phyloP scores from a whole-genome alignment of 306 rosid species.

The Lathyrus tuberosus region DNA sequence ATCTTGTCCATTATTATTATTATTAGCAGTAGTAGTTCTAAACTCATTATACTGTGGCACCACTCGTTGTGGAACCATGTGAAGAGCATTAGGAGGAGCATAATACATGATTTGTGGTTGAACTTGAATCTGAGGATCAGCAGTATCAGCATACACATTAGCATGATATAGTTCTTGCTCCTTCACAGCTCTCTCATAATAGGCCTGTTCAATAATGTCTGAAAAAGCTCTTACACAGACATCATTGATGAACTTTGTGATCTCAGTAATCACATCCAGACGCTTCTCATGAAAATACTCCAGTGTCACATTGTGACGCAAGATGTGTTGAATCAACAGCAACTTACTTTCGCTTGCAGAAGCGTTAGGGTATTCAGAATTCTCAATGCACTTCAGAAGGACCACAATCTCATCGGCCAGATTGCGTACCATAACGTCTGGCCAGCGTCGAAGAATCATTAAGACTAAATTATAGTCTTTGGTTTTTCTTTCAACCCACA shows the following conservation, averaged over 20 bases:
- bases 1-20: not conserved
- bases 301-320: constrained; percentile 31
- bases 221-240: constrained; percentile 55
- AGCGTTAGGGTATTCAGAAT: constrained; percentile 19
- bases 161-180: not conserved
- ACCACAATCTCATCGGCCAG: constrained; percentile 48
- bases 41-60: not conserved
- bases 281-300: constrained; percentile 47
- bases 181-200: not conserved
- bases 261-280: constrained; percentile 6
- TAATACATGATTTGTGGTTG: not conserved
- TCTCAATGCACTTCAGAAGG: constrained; percentile 48
- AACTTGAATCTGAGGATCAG: not conserved
- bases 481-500: constrained; percentile 58
- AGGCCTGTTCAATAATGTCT: constrained; percentile 46
- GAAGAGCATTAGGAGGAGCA: not conserved
- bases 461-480: constrained; percentile 28
- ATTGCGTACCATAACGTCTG: constrained; percentile 31
- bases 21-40: too few species aligned
- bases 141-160: not conserved
- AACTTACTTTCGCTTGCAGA: not conserved
- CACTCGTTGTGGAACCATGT: not conserved
- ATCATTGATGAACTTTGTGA: constrained; percentile 37
- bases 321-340: constrained; percentile 46
- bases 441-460: constrained; percentile 40